Conservation (phyloP, 2,329 filamentous ascomycete genomes). For the Paramyrothecium sp. region DNA sequence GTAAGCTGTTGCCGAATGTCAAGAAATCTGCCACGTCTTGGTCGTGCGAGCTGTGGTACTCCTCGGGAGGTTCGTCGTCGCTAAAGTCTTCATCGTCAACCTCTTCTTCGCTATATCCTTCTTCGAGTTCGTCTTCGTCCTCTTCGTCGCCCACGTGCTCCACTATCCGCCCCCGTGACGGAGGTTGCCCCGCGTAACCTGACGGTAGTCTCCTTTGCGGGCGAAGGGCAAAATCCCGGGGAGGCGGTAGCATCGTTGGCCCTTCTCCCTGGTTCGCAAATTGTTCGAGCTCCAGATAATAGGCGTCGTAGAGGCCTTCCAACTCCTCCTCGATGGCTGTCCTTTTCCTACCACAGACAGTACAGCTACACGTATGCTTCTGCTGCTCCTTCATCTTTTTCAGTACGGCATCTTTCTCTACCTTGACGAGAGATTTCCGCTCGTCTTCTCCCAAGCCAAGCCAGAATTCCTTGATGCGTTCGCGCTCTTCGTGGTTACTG, state of each 20-base stretch:
- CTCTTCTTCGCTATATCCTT: constrained; percentile 49
- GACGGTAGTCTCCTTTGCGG: constrained; percentile 57
- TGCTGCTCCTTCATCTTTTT: constrained; percentile 99
- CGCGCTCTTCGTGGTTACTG: constrained; percentile 87
- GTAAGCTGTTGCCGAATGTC: constrained; percentile 95
- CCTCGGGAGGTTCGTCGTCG: constrained; percentile 66
- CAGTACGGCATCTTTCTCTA: constrained; percentile 96
- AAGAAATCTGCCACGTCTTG: constrained; percentile 82
- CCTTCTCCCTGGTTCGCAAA: constrained; percentile 83
- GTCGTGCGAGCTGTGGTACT: constrained; percentile 63
- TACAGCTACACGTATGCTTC: constrained; percentile 98
- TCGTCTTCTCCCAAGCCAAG: constrained; percentile 90
- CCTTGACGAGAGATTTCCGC: constrained; percentile 91
- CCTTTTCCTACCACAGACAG: constrained; percentile 92
- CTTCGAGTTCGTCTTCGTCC: constrained; percentile 54
- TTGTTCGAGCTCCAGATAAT: constrained; percentile 96
- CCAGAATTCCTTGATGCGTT: constrained; percentile 99
- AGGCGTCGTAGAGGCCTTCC: constrained; percentile 95
- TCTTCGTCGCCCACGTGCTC: constrained; percentile 61
- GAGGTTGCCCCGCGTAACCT: constrained; percentile 63
- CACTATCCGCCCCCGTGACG: constrained; percentile 72
- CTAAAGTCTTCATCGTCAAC: constrained; percentile 60
- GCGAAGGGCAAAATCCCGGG: constrained; percentile 61
- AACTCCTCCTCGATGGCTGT: constrained; percentile 98
- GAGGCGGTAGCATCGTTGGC: constrained; percentile 48